Base-by-base conservation (phyloP, 2,329 filamentous ascomycete species). In the Pseudogymnoascus sp. region DNA sequence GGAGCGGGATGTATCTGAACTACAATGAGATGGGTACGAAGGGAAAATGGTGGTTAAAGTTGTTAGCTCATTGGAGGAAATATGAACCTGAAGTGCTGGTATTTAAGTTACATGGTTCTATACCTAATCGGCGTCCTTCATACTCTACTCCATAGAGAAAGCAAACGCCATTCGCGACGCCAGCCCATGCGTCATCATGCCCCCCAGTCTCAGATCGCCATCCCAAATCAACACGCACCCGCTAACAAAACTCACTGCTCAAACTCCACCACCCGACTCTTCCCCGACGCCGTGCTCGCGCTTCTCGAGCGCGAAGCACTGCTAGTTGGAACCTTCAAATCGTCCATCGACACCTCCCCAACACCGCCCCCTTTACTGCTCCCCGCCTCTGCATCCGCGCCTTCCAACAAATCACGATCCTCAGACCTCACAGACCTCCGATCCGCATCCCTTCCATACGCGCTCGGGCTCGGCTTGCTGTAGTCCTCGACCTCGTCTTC, bases 351-450 rank as follows among this genome's bases (percentile, higher is more conserved):
- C 6, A 69, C 59, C 38, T 67, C 64, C 21, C 47, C 66, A 15
- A 66, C 61, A 19, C 64, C 66, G n/a, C 72, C 69, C 67, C 69
- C 71, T 71, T 68, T 73, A 8, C 69, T 69, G 65, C 71, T 72
- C 28, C 83, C 83, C 0, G 88, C 86, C 68, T 86, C 84, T 1
- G 86, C 89, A 72, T 93, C 90, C 1, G 87, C 87, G 0, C 88
- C 90, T 68, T 89, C 87, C 13, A 93, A 76, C 13, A 93, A 75
- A 72, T 91, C 89, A 62, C 86, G 78, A 74, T 92, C 88, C 60
- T 83, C 82, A 63, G 85, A 87, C 67, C 83, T 80, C 19, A 89
- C 86, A 62, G 84, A 85, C 65, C 86, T 80, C 23, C 84, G 79
- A 70, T 88, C 86, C 0, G 82, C 76, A 66, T 88, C 86, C 6